These are phyloP conservation scores for Phlyctochytrium planicorne DNA, from an alignment of 192 early-diverging fungal species.

Conservation along the genomic window DNA sequence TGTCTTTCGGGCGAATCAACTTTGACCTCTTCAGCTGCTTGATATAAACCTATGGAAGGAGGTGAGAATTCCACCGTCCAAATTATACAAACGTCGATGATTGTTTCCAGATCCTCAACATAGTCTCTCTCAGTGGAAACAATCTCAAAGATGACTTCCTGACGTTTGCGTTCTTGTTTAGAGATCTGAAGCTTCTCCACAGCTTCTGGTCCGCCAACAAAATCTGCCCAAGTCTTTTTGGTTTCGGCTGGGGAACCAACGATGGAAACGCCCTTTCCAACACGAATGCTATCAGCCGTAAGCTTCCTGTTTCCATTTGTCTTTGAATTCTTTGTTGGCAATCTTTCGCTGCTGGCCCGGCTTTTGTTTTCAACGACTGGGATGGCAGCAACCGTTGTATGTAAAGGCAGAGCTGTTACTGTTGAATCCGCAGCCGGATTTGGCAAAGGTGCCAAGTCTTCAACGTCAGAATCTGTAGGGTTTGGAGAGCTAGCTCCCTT, in stretches of 20 bases:
- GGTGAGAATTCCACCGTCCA: background rate
- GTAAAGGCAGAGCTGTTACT: background rate
- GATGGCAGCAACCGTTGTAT: background rate
- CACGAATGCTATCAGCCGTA: background rate
- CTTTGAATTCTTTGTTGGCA: background rate
- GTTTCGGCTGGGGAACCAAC: slow-evolving; percentile 23
- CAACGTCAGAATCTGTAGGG: background rate
- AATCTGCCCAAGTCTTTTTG: slow-evolving; percentile 42
- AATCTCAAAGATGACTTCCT: slow-evolving; percentile 95
- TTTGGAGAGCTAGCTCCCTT: background rate
- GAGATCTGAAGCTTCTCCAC: slow-evolving; percentile 57
- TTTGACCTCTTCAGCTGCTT: slow-evolving; percentile 34
- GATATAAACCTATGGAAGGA: slow-evolving; percentile 39
- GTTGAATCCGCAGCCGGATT: background rate
- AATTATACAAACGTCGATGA: slow-evolving; percentile 54
- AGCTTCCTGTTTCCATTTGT: background rate
- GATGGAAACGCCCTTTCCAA: slow-evolving; percentile 21
- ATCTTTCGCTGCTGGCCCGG: background rate
- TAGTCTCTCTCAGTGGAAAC: slow-evolving; percentile 90
- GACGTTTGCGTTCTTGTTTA: slow-evolving; percentile 76
- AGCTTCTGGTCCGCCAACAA: slow-evolving; percentile 47
- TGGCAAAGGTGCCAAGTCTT: too few relatives aligned
- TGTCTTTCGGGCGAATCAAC: slow-evolving; percentile 48
- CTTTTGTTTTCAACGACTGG: background rate
- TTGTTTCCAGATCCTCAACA: slow-evolving; percentile 78